Percentiles rank a stretch among this genome's conserved stretches.
phyloP scores from a whole-genome alignment of 2,329 filamentous ascomycete species.

The Sphaerulina vaccinii region DNA sequence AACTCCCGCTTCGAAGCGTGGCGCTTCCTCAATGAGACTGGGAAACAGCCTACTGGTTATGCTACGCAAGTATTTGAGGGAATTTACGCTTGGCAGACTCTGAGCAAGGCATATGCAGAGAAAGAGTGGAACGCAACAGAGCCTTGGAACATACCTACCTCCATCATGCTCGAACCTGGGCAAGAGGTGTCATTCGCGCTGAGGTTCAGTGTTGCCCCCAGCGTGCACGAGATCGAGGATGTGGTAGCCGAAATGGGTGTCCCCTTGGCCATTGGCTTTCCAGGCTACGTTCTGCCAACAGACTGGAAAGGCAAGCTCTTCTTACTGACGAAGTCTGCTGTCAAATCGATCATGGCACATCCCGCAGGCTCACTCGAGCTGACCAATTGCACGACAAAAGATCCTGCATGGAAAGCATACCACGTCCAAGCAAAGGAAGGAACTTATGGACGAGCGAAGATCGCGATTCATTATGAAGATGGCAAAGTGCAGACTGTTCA shows the following conservation, averaged over 20 bases:
- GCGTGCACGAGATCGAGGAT: slow-evolving; percentile 18
- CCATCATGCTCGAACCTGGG: slow-evolving; percentile 46
- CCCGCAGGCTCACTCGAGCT: neutral
- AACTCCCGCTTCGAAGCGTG: slow-evolving; percentile 56
- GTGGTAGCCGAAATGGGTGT: slow-evolving; percentile 45
- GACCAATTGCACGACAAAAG: neutral
- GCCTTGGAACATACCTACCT: slow-evolving; percentile 58
- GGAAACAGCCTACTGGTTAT: slow-evolving; percentile 42
- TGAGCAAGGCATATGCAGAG: slow-evolving; percentile 56
- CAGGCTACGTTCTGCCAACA: slow-evolving; percentile 55
- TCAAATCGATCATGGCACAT: slow-evolving; percentile 37
- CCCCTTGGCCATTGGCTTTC: slow-evolving; percentile 54
- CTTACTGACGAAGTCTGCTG: slow-evolving; percentile 43
- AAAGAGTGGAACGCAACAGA: slow-evolving; percentile 53
- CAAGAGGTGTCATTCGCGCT: slow-evolving; percentile 38
- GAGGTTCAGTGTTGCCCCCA: neutral
- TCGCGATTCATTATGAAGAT: neutral
- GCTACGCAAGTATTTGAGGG: slow-evolving; percentile 59
- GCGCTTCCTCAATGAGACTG: slow-evolving; percentile 51
- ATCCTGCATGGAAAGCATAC: neutral
- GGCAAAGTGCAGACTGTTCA: neutral
- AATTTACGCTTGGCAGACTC: slow-evolving; percentile 60
- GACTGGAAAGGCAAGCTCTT: slow-evolving; percentile 50
- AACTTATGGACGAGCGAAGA: neutral
- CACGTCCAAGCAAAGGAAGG: neutral